Evolutionary conservation across 768 basidiomycete species (phyloP).

Genomic region (Candolleomyces aberdarensis): DNA sequence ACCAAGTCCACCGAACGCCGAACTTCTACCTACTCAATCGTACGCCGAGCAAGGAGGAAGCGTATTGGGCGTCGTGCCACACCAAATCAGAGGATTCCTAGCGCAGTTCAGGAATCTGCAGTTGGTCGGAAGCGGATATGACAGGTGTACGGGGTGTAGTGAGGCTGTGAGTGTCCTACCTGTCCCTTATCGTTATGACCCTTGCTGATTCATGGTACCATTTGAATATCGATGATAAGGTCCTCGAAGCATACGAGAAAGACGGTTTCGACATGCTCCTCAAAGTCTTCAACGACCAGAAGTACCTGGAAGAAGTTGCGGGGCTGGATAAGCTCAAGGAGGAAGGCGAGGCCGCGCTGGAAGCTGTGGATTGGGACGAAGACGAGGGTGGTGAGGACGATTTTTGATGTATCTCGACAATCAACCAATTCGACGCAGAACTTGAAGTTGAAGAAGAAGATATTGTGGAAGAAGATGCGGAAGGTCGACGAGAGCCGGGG

Average conservation of each 20-base stretch:
- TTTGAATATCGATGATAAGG: constrained; percentile 39
- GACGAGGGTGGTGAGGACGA: constrained; percentile 44
- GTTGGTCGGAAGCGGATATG: constrained; percentile 84
- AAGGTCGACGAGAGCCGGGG: too few species aligned
- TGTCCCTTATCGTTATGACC: neutral
- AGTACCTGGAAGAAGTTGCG: constrained; percentile 69
- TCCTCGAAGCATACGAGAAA: constrained; percentile 78
- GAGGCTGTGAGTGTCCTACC: constrained; percentile 50
- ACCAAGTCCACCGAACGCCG: constrained; percentile 53
- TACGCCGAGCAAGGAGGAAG: constrained; percentile 23
- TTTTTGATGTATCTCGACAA: constrained; percentile 6
- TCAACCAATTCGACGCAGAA: too few species aligned
- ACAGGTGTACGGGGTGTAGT: constrained; percentile 88
- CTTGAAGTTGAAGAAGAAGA: too few species aligned
- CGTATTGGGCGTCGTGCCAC: constrained; percentile 86
- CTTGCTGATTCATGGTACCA: neutral
- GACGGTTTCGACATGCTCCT: constrained; percentile 78
- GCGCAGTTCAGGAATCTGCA: constrained; percentile 82
- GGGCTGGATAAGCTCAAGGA: constrained; percentile 75
- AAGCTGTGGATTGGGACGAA: constrained; percentile 77
- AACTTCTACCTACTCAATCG: constrained; percentile 28
- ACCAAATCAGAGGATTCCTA: constrained; percentile 90
- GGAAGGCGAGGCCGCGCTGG: constrained; percentile 70
- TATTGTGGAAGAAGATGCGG: too few species aligned
- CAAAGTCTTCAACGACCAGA: constrained; percentile 77